A percentile compares a stretch with the other conserved stretches of the same genome.
phyloP scores from a whole-genome alignment of 2,329 filamentous ascomycete genomes.

The Helotiales sp. region DNA sequence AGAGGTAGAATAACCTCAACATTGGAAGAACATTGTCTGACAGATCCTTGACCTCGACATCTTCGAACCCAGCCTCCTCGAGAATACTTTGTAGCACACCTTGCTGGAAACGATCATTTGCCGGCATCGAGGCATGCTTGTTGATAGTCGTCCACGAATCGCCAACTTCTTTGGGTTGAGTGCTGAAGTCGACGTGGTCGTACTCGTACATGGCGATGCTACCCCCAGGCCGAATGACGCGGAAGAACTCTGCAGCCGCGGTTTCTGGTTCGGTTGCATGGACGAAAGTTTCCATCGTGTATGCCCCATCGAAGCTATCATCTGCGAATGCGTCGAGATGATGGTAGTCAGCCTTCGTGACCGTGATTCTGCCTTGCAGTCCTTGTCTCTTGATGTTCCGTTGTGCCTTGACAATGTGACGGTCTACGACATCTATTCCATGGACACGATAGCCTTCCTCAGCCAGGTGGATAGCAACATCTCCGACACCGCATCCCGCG shows the following conservation, averaged over 20 bases:
- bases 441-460: slow-evolving; percentile 41
- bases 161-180: slow-evolving; percentile 32
- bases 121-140: slow-evolving; percentile 46
- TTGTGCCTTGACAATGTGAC: slow-evolving; percentile 46
- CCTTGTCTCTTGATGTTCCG: slow-evolving; percentile 40
- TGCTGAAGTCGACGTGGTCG: slow-evolving; percentile 39
- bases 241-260: slow-evolving; percentile 47
- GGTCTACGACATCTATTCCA: slow-evolving; percentile 50
- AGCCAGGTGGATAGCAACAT: slow-evolving; percentile 51
- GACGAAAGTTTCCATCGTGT: slow-evolving; percentile 57
- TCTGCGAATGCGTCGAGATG: slow-evolving; percentile 43
- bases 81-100: slow-evolving; percentile 44
- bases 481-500: slow-evolving; percentile 50
- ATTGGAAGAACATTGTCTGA: slow-evolving; percentile 49
- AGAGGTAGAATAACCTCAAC: slow-evolving; percentile 46
- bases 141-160: slow-evolving; percentile 41
- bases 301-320: slow-evolving; percentile 49
- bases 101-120: slow-evolving; percentile 39
- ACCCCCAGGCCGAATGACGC: slow-evolving; percentile 49
- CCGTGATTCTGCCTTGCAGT: slow-evolving; percentile 39
- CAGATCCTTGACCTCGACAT: slow-evolving; percentile 45
- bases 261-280: slow-evolving; percentile 49
- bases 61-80: slow-evolving; percentile 33
- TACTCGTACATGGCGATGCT: slow-evolving; percentile 48
- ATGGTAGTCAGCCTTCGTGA: slow-evolving; percentile 51